Evolutionary conservation across 2,329 filamentous ascomycete species (phyloP), one percentile per base, ranked within the genome.

Genomic region (Colletotrichum sp.): DNA sequence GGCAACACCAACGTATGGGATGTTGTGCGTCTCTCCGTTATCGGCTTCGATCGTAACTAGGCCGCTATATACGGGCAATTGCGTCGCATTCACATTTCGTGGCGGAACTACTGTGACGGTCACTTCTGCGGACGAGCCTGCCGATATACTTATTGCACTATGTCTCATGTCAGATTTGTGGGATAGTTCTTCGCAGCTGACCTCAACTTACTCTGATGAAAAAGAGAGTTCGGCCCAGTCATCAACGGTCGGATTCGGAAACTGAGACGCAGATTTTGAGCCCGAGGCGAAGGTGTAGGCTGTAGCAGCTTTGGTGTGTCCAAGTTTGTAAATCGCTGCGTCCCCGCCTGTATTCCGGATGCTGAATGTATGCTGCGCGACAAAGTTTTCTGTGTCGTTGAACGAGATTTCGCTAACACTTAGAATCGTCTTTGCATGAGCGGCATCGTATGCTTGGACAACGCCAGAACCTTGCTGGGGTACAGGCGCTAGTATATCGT

Each of bases 331-430:
- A 10, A 83, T 84, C 18, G 84, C 79, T 9, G 80, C 80, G 26
- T 82, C 78, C 18, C 76, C 76, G 60, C 83, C 86, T 13, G 80
- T 81, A 80, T 89, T 89, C 55, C 79, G 82, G 78, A 89, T 83
- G 34, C 79, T 83, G 77, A 88, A 85, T 60, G 80, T 81, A 28
- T 81, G 79, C 16, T 76, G 79, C 6, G 77, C 70, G 18, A 80
- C 79, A 64, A 87, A 84, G 79, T 88, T 79, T 66, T 83, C 83
- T 7, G 85, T 88, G 76, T 89, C 87, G 75, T 89, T 89, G 80
- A 88, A 86, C n/a, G 84, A 81, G 36, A 89, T 81, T 72, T 82
- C 85, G 26, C 82, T 81, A 1, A 84, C 81, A 64, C 82, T 83
- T 15, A 88, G 79, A n/a, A 84, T 63, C 3, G 84, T 85, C 5